Percentiles rank a stretch among this genome's conserved stretches.
phyloP scores from a whole-genome alignment of 495 filamentous ascomycete genomes.

The Penicillium silybi region DNA sequence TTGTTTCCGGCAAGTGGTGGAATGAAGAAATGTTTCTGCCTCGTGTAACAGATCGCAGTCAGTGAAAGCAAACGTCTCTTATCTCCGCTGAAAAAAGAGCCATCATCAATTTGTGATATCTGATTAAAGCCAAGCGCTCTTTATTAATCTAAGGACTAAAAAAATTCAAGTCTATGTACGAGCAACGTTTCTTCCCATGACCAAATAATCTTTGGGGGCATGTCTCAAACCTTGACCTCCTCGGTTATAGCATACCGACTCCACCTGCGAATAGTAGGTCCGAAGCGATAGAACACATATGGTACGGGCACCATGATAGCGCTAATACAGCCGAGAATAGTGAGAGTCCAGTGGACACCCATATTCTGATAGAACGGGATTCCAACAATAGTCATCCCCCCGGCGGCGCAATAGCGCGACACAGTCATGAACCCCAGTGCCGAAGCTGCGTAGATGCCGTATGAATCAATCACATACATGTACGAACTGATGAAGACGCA shows the following conservation, averaged over 20 bases:
- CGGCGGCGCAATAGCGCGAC: slow-evolving; percentile 48
- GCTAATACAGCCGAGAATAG: slow-evolving; percentile 50
- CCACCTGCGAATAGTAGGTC: slow-evolving; percentile 40
- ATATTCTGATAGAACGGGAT: slow-evolving; percentile 52
- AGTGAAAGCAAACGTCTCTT: too few species aligned
- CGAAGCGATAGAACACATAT: slow-evolving; percentile 51
- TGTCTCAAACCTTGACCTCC: slow-evolving; percentile 6
- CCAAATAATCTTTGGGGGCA: not conserved
- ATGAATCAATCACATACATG: slow-evolving; percentile 55
- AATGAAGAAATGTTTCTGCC: too few species aligned
- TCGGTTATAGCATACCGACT: slow-evolving; percentile 41
- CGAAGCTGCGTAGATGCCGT: slow-evolving; percentile 43
- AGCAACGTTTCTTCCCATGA: not conserved
- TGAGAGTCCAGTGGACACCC: slow-evolving; percentile 54
- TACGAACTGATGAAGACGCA: slow-evolving; percentile 50
- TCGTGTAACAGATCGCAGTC: too few species aligned
- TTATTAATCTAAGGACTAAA: not conserved
- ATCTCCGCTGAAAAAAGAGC: too few species aligned
- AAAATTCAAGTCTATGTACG: not conserved
- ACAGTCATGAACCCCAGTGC: slow-evolving; percentile 48
- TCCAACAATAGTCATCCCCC: slow-evolving; percentile 45
- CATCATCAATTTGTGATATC: too few species aligned
- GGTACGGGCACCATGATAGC: slow-evolving; percentile 49
- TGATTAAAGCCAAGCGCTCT: not conserved
- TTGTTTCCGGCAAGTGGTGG: too few species aligned